These are phyloP conservation scores for Fusarium domesticum DNA, from an alignment of 2,329 filamentous ascomycete genomes.

Conservation along the genomic window DNA sequence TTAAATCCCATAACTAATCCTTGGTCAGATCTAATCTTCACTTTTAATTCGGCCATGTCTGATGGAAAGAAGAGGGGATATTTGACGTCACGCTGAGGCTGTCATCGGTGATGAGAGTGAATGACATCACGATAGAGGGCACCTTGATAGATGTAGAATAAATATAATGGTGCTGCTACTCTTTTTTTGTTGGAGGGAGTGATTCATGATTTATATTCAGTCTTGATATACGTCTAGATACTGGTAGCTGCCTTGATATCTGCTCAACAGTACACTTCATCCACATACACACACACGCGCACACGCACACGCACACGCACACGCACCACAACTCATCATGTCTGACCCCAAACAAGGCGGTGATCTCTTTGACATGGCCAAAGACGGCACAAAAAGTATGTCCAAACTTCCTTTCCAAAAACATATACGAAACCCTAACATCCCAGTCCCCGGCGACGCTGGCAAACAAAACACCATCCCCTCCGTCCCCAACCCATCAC, in stretches of 20 bases:
- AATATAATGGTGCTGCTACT: background rate
- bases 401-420: accelerated
- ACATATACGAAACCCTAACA: accelerated
- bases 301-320: background rate
- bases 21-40: too few relatives aligned
- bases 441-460: slow-evolving; percentile 6
- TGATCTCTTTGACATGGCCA: slow-evolving; percentile 17
- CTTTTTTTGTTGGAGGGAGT: background rate
- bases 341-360: slow-evolving; percentile 13
- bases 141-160: background rate
- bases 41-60: too few relatives aligned
- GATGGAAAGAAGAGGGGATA: too few relatives aligned
- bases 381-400: slow-evolving; percentile 11
- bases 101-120: background rate
- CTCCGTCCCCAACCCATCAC: slow-evolving; percentile 10
- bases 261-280: background rate
- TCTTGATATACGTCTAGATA: too few relatives aligned
- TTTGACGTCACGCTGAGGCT: background rate
- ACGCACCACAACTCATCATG: slow-evolving; percentile 1
- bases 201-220: too few relatives aligned
- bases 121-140: background rate
- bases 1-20: too few relatives aligned
- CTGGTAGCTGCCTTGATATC: too few relatives aligned
- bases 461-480: slow-evolving; percentile 11
- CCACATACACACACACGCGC: background rate